Base-by-base conservation (phyloP, 2,329 filamentous ascomycete genomes). In the Elsinoe australis region DNA sequence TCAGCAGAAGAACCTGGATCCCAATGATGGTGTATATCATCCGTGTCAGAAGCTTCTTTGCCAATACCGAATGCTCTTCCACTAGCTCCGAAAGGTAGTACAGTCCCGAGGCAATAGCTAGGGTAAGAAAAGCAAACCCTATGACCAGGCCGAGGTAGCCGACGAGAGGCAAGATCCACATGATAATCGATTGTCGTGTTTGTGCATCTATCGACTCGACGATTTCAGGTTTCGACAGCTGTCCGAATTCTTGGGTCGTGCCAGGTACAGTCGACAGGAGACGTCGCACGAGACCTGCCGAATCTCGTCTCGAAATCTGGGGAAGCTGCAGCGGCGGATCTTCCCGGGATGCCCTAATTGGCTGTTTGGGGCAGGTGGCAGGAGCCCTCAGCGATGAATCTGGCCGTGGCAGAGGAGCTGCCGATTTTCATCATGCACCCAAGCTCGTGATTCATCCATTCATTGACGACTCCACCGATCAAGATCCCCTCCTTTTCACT, bases 41-140 rank as follows among this genome's bases (percentile, higher is more conserved):
- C 33, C 80, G 82, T 26, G 78, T 84, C 46, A 98, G 74, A n/a
- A 95, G 72, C 50, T 83, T 86, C 64, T 94, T 94, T 9, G 89
- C 85, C 53, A 94, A 69, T 8, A 96, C 90, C 3, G 90, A 95
- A 64, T 98, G 90, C 67, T 98, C 92, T 69, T 98, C 92, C 52
- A 98, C 92, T 10, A 96, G 81, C 67, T 98, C 92, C 18, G 90
- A 95, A 47, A 98, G 83, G 66, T 98, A 98, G 71, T 98, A 98
- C 19, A 98, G 80, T 29, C 92, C 92, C n/a, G 88, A 95, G 31
- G 92, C 92, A 62, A 98, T 96, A 49, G 90, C 88, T 53, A 98
- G 75, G 15, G 92, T 96, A 56, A 98, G 73, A 69, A 98, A 96
- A 61, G 79, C 80, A 71, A 98, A 98, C 64, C 90, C 90, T 52